Evolutionary conservation across 306 rosid species (phyloP).

Genomic region (Trifolium dubium): DNA sequence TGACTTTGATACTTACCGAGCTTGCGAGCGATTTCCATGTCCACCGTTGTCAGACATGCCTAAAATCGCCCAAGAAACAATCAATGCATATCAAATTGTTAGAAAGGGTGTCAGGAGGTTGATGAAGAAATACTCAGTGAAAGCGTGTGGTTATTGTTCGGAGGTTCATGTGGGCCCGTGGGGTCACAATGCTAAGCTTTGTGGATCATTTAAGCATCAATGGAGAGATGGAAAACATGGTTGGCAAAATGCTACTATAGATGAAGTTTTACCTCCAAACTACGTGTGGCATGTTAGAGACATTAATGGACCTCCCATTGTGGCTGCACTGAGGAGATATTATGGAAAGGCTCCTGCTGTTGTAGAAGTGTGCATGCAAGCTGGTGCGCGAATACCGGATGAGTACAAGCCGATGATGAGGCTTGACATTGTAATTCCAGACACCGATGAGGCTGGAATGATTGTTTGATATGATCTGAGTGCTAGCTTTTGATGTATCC

Average conservation of each 20-base stretch:
- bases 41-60: constrained; percentile 62
- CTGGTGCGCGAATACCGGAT: constrained; percentile 73
- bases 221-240: constrained; percentile 99
- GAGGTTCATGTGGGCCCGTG: constrained; percentile 99
- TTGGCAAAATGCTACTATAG: constrained; percentile 92
- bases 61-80: constrained; percentile 79
- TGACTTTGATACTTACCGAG: constrained; percentile 79
- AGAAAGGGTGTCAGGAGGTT: constrained; percentile 66
- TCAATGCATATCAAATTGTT: constrained; percentile 69
- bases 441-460: constrained; percentile 65
- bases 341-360: constrained; percentile 95
- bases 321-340: constrained; percentile 63
- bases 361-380: constrained; percentile 89
- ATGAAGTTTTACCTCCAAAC: constrained; percentile 89
- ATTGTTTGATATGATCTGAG: constrained; percentile 57
- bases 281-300: constrained; percentile 90
- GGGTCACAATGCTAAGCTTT: constrained; percentile 96
- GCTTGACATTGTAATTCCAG: constrained; percentile 92
- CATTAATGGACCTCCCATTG: constrained; percentile 75
- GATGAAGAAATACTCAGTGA: constrained; percentile 89
- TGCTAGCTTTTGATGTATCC: constrained; percentile 32
- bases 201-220: constrained; percentile 96
- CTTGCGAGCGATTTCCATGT: constrained; percentile 60
- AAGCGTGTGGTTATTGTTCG: constrained; percentile 92
- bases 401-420: constrained; percentile 91